These are phyloP conservation scores for Leccinum barrowsii DNA, from an alignment of 768 basidiomycete species.

Conservation along the genomic window DNA sequence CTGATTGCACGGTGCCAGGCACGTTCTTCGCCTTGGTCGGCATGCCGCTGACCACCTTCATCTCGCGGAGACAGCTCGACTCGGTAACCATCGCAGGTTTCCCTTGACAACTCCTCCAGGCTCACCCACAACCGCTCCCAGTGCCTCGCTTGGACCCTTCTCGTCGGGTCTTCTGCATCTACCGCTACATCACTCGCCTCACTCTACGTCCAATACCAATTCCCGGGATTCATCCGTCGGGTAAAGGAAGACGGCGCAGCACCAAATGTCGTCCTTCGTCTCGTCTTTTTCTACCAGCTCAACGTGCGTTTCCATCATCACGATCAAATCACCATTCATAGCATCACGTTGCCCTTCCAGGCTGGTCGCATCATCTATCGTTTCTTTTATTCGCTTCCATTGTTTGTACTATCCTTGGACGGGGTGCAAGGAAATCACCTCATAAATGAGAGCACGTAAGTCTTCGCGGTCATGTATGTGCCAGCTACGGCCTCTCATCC, in stretches of 20 bases:
- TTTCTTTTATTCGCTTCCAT: slow-evolving; percentile 67
- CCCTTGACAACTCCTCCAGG: not conserved
- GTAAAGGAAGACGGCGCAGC: slow-evolving; percentile 74
- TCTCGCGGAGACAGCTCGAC: slow-evolving; percentile 56
- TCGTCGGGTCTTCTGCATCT: slow-evolving; percentile 65
- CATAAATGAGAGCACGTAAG: slow-evolving; percentile 57
- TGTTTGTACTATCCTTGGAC: slow-evolving; percentile 66
- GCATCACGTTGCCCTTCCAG: slow-evolving; percentile 32
- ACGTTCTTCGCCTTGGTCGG: slow-evolving; percentile 63
- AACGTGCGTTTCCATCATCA: slow-evolving; percentile 50
- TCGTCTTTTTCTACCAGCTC: slow-evolving; percentile 71
- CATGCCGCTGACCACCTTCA: slow-evolving; percentile 66
- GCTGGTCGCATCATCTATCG: slow-evolving; percentile 70
- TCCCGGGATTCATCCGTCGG: slow-evolving; percentile 65
- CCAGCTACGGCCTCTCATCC: slow-evolving; percentile 1
- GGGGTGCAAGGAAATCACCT: slow-evolving; percentile 48
- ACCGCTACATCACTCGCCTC: slow-evolving; percentile 67
- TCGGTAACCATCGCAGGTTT: slow-evolving; percentile 37
- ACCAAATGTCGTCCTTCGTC: slow-evolving; percentile 68
- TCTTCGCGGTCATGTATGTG: slow-evolving; percentile 13
- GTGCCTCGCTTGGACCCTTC: slow-evolving; percentile 74
- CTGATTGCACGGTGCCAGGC: slow-evolving; percentile 38
- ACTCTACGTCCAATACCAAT: slow-evolving; percentile 65
- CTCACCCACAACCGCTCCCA: slow-evolving; percentile 30
- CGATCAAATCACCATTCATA: not conserved